A percentile compares a stretch with the other conserved stretches of the same genome.
phyloP scores from a whole-genome alignment of 2,329 filamentous ascomycete species.

The Cladosporium sp. region DNA sequence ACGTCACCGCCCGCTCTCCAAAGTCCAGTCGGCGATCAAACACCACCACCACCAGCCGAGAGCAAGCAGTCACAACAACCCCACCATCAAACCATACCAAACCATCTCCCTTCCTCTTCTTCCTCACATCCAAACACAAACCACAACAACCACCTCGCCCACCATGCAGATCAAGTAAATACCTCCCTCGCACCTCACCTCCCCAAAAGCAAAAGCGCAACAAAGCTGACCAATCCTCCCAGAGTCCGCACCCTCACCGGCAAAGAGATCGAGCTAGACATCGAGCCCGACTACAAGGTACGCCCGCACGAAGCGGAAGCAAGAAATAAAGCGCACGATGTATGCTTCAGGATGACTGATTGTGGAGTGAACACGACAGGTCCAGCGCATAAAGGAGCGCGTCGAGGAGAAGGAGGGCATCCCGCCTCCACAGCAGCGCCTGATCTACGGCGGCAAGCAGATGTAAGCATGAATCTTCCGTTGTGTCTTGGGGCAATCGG shows the following conservation, averaged over 20 bases:
- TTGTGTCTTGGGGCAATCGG: not conserved
- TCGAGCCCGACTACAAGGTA: conserved; percentile 92
- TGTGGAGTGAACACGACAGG: conserved; percentile 51
- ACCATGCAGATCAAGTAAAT: conserved; percentile 22
- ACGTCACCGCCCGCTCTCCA: conserved; percentile 5
- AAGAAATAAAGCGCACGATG: not conserved
- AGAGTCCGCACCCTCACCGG: conserved; percentile 97
- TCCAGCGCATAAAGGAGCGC: conserved; percentile 95
- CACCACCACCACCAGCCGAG: conserved; percentile 3
- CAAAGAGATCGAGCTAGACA: conserved; percentile 98
- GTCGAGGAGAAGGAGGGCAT: conserved; percentile 99
- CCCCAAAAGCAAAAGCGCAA: not conserved
- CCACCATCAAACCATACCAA: not conserved
- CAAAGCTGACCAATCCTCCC: not conserved
- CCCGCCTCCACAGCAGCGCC: conserved; percentile 89
- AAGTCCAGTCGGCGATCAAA: conserved; percentile 30
- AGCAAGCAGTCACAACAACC: not conserved
- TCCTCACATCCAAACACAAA: conserved; percentile 2
- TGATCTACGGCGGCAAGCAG: conserved; percentile 97
- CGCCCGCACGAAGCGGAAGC: conserved; percentile 19
- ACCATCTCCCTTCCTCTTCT: not conserved
- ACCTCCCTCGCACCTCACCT: not conserved
- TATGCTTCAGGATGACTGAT: not conserved
- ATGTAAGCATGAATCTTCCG: conserved; percentile 60
- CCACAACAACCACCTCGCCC: not conserved